phyloP scores from a whole-genome alignment of 2,329 filamentous ascomycete species.

The Endocalyx cinctus region DNA sequence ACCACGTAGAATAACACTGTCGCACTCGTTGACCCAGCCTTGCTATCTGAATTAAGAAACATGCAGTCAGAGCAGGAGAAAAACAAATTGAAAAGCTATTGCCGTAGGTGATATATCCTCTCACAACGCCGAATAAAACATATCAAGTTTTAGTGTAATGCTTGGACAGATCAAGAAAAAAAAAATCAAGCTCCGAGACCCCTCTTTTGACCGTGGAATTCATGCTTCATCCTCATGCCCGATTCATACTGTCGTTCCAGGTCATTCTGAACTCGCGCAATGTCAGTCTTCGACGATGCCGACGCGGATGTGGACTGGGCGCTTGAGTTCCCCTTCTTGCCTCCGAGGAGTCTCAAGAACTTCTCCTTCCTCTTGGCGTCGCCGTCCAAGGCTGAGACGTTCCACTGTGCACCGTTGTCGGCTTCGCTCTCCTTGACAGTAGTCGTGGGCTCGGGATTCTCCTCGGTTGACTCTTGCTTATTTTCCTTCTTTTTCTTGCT shows the following conservation, averaged over 20 bases:
- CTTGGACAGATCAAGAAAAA: conserved; percentile 3
- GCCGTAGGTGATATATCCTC: no score
- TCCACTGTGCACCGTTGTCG: conserved; percentile 42
- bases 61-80: no score
- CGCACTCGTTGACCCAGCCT: no score
- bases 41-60: no score
- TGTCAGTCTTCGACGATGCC: conserved; percentile 18
- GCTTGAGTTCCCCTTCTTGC: conserved; percentile 35
- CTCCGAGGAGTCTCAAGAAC: conserved; percentile 53
- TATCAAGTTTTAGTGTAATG: no score
- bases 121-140: conserved; percentile 17
- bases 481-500: conserved; percentile 21
- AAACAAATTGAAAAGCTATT: no score
- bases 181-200: conserved; percentile 44
- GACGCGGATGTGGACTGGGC: conserved; percentile 8
- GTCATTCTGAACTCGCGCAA: conserved; percentile 37
- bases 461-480: conserved; percentile 18
- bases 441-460: conserved; percentile 14
- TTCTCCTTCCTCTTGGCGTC: conserved; percentile 48
- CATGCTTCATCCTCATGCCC: conserved; percentile 53
- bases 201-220: conserved; percentile 42
- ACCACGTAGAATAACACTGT: no score
- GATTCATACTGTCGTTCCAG: conserved; percentile 53
- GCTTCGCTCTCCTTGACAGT: conserved; percentile 17
- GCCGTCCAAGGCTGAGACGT: conserved; percentile 47